phyloP scores from a whole-genome alignment of 768 basidiomycete genomes.

The Auricularia cornea region DNA sequence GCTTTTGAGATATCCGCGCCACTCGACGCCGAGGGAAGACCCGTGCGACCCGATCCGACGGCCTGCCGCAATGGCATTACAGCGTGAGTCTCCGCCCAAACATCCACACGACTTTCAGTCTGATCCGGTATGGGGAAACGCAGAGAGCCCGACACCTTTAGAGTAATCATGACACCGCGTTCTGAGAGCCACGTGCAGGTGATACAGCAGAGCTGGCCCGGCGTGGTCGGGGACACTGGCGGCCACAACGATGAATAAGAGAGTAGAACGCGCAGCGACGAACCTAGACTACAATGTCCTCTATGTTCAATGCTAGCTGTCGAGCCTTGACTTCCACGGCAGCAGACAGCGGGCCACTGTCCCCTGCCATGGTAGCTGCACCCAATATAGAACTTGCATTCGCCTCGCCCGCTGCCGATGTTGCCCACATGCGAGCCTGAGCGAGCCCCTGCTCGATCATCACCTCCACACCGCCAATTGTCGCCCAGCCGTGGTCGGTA shows the following conservation, averaged over 20 bases:
- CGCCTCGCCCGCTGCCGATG: neutral
- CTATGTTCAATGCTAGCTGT: no score
- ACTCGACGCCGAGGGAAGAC: neutral
- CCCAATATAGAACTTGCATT: no score
- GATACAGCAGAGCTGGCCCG: conserved; percentile 1
- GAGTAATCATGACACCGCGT: conserved; percentile 1
- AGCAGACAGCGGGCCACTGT: no score
- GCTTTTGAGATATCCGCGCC: conserved; percentile 2
- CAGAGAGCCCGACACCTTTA: conserved; percentile 1
- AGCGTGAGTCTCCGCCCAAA: conserved; percentile 4
- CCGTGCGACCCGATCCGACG: conserved; percentile 4
- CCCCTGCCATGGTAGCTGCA: no score
- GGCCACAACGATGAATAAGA: no score
- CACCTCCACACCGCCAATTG: conserved; percentile 26
- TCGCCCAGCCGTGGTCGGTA: conserved; percentile 17
- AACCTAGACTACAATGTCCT: no score
- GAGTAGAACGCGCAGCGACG: no score
- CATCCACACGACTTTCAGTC: neutral
- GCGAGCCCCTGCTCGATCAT: conserved; percentile 30
- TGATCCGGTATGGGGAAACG: neutral
- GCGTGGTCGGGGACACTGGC: no score
- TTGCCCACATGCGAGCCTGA: conserved; percentile 22
- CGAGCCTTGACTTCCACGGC: no score
- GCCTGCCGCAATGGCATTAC: conserved; percentile 6
- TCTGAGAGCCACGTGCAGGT: neutral